Percentiles rank a stretch among this genome's conserved stretches.
phyloP scores from a whole-genome alignment of 345 rosid species.

The Salix dunnii region DNA sequence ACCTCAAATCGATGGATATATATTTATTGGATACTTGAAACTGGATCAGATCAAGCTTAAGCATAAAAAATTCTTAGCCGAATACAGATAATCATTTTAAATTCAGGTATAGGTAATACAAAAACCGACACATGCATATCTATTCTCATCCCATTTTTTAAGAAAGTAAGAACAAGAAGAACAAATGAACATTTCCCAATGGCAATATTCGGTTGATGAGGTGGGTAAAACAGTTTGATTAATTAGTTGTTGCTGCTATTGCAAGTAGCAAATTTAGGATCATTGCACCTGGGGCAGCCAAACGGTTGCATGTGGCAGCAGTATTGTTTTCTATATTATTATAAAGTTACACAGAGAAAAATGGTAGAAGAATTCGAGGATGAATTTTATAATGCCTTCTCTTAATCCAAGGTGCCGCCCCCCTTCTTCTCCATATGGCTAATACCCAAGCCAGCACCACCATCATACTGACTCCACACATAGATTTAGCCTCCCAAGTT shows the following conservation, averaged over 20 bases:
- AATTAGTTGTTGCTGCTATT: not conserved
- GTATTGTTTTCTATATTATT: not conserved
- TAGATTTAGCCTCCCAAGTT: slow-evolving; percentile 27
- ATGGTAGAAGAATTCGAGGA: not conserved
- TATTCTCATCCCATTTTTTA: too few species aligned
- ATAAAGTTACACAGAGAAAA: not conserved
- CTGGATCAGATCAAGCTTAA: too few species aligned
- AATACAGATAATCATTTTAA: too few species aligned
- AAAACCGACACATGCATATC: too few species aligned
- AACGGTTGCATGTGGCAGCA: slow-evolving; percentile 37
- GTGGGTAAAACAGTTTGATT: slow-evolving; percentile 36
- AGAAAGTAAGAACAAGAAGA: too few species aligned
- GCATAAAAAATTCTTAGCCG: too few species aligned
- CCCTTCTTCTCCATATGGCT: not conserved
- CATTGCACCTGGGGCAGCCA: slow-evolving; percentile 49
- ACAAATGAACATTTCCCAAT: slow-evolving; percentile 22
- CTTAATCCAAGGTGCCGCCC: slow-evolving; percentile 43
- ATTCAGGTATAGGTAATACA: too few species aligned
- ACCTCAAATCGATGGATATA: too few species aligned
- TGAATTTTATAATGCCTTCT: not conserved
- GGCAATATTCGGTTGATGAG: slow-evolving; percentile 30
- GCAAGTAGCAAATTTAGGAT: slow-evolving; percentile 18
- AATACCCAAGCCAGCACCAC: not conserved
- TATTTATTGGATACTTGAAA: too few species aligned
- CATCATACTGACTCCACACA: slow-evolving; percentile 9